Evolutionary conservation across 2,329 filamentous ascomycete species (phyloP).

Genomic region (Albifimbria verrucaria): DNA sequence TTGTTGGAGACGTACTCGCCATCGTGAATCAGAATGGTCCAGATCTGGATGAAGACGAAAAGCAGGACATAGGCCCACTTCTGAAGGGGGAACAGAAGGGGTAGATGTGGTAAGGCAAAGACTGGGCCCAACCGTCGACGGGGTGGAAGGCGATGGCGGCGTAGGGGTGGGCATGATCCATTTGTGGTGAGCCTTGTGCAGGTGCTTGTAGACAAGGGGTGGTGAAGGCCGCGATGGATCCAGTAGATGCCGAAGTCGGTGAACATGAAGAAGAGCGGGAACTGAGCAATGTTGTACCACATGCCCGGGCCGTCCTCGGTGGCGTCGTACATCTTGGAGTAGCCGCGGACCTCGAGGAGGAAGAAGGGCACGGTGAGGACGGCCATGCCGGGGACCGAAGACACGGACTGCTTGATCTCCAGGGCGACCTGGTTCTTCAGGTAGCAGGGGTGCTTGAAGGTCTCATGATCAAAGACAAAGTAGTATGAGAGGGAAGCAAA

Average conservation of each 20-base stretch:
- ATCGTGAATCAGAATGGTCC: constrained; percentile 48
- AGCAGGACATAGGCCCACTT: constrained; percentile 41
- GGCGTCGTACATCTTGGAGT: constrained; percentile 38
- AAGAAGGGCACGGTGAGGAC: constrained; percentile 43
- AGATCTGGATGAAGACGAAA: constrained; percentile 42
- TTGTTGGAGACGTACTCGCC: constrained; percentile 46
- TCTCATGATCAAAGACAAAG: constrained; percentile 54
- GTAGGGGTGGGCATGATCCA: constrained; percentile 46
- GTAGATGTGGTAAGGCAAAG: constrained; percentile 42
- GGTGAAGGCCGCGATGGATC: constrained; percentile 44
- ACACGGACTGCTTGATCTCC: constrained; percentile 40
- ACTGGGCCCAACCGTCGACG: constrained; percentile 42
- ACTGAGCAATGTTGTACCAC: constrained; percentile 34
- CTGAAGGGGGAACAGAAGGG: constrained; percentile 43
- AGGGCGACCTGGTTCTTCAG: constrained; percentile 43
- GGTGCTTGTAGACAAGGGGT: constrained; percentile 44
- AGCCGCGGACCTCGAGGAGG: constrained; percentile 43
- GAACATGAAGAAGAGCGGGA: constrained; percentile 43
- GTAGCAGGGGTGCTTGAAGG: constrained; percentile 45
- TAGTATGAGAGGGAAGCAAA: constrained; percentile 70
- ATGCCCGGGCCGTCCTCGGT: constrained; percentile 35
- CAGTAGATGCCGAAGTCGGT: constrained; percentile 45
- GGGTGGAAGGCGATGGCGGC: constrained; percentile 46
- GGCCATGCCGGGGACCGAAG: constrained; percentile 40
- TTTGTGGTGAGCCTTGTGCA: constrained; percentile 48